Conservation (phyloP, 1,284 basidiomycete species). For the Erythrobasidium hasegawianum region DNA sequence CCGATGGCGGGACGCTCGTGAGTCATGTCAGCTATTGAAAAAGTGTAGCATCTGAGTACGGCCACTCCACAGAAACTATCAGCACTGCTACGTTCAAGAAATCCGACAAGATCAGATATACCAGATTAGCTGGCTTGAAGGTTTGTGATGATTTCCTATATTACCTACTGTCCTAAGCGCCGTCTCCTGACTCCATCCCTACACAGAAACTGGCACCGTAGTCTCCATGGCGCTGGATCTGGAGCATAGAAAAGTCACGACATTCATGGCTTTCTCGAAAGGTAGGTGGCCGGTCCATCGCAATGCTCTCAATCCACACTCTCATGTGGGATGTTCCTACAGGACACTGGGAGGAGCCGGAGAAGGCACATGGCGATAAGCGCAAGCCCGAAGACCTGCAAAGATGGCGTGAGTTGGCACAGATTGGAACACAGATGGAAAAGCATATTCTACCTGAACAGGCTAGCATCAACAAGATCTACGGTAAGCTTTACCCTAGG, state of each 20-base stretch:
- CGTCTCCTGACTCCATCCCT: not conserved
- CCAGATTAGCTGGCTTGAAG: slow-evolving; percentile 46
- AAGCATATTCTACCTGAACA: slow-evolving; percentile 46
- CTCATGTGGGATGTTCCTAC: not conserved
- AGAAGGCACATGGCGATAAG: slow-evolving; percentile 47
- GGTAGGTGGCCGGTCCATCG: slow-evolving; percentile 2
- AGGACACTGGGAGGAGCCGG: slow-evolving; percentile 46
- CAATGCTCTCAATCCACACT: not conserved
- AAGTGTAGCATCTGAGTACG: not conserved
- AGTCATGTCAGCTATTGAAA: not conserved
- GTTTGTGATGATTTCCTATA: not conserved
- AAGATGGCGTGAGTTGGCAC: slow-evolving; percentile 47
- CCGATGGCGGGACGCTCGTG: slow-evolving; percentile 45
- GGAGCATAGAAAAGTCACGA: slow-evolving; percentile 44
- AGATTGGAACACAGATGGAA: slow-evolving; percentile 46
- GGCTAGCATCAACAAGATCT: slow-evolving; percentile 44
- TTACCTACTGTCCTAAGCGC: not conserved
- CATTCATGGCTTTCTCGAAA: slow-evolving; percentile 47
- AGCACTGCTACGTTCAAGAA: slow-evolving; percentile 46
- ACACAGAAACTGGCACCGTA: slow-evolving; percentile 46
- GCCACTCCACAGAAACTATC: slow-evolving; percentile 42
- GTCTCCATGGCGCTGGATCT: slow-evolving; percentile 47
- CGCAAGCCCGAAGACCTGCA: slow-evolving; percentile 46
- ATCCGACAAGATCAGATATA: slow-evolving; percentile 43
- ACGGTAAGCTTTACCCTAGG: slow-evolving; percentile 13